Evolutionary conservation across 179 eudicot species (phyloP).

Genomic region (Silene vulgaris): DNA sequence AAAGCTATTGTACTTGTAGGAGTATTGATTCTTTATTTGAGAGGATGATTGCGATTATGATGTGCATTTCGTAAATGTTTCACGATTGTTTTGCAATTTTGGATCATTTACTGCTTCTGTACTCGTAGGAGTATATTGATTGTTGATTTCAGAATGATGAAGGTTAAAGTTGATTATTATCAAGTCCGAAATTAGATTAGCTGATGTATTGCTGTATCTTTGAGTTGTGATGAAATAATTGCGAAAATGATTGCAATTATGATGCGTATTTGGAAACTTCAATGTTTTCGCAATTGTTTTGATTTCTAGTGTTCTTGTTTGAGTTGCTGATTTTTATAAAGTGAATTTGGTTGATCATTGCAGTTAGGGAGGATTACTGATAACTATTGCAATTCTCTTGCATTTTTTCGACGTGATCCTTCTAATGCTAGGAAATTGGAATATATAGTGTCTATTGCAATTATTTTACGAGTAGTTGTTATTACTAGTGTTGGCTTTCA

Average conservation of each 20-base stretch:
- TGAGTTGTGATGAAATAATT: not conserved
- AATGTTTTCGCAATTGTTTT: not conserved
- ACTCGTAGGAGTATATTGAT: not conserved
- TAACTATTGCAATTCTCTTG: not conserved
- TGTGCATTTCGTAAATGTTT: not conserved
- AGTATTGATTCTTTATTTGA: not conserved
- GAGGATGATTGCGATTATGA: not conserved
- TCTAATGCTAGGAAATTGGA: not conserved
- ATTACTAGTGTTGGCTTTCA: too few relatives aligned
- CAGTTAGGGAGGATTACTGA: not conserved
- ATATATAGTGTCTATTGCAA: not conserved
- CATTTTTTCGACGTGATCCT: not conserved
- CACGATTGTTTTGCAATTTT: not conserved
- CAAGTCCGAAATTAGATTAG: not conserved
- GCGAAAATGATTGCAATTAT: not conserved
- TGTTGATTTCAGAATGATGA: not conserved
- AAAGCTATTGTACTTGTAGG: not conserved
- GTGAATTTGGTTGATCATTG: not conserved
- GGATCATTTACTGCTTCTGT: not conserved
- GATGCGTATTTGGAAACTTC: not conserved
- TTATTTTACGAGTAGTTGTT: not conserved
- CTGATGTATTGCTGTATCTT: not conserved
- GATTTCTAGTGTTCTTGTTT: not conserved
- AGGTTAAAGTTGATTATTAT: not conserved
- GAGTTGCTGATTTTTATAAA: not conserved